Percentiles rank a stretch among this genome's conserved stretches.
phyloP scores from a whole-genome alignment of 2,329 filamentous ascomycete genomes.

The Sphaerostilbella broomeana region DNA sequence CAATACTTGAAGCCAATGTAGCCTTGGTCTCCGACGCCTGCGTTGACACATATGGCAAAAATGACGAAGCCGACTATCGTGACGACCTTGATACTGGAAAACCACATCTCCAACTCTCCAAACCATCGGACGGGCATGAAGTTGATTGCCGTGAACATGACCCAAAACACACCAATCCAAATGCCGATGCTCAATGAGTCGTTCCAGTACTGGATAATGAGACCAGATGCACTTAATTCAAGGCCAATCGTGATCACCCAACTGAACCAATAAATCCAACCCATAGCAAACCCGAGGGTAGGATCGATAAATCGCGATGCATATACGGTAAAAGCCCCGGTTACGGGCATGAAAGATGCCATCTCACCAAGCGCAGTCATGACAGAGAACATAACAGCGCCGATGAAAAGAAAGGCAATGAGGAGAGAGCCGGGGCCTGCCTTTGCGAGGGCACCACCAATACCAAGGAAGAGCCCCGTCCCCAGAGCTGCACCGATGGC shows the following conservation, averaged over 20 bases:
- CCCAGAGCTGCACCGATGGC: conserved; percentile 59
- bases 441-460: conserved; percentile 54
- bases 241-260: conserved; percentile 69
- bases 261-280: conserved; percentile 79
- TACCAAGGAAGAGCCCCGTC: conserved; percentile 66
- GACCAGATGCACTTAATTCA: conserved; percentile 63
- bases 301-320: conserved; percentile 68
- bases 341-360: conserved; percentile 69
- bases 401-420: conserved; percentile 63
- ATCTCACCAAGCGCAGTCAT: conserved; percentile 68
- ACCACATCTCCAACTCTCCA: conserved; percentile 73
- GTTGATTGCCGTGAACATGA: conserved; percentile 61
- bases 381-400: conserved; percentile 66
- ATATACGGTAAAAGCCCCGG: conserved; percentile 71
- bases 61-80: conserved; percentile 71
- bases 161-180: conserved; percentile 68
- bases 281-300: conserved; percentile 68
- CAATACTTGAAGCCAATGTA: conserved; percentile 70
- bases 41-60: conserved; percentile 68
- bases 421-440: conserved; percentile 61
- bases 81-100: conserved; percentile 69
- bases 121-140: conserved; percentile 66
- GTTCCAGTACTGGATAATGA: conserved; percentile 74
- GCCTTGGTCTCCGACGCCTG: conserved; percentile 61
- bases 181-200: conserved; percentile 56